Evolutionary conservation across 192 early-diverging fungal genomes (phyloP), one percentile per base, ranked within the genome.

Genomic region (Irineochytrium annulatum): DNA sequence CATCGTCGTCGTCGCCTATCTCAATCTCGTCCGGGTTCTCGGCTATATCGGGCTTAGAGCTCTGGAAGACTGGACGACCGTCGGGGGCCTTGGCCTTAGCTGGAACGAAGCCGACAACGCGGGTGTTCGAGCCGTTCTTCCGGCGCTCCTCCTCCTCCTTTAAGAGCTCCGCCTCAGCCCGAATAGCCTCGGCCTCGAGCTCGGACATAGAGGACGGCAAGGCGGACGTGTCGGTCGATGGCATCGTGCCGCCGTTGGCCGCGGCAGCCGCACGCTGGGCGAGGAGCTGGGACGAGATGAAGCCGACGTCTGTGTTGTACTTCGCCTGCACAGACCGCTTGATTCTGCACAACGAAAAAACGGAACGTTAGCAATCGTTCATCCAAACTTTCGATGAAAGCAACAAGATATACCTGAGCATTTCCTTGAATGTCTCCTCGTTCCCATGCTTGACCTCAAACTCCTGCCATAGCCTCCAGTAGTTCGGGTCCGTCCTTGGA

Each of bases 361-460:
- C 20, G 39, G 17, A 19, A 20, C n/a, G 14, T 33, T 13, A 60
- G 49, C 63, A 22, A 20, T 14, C 13, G 24, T 52, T 54, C 14
- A 0, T 1, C 27, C 8, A 31, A 55, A 46, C 1, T 20, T 13
- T 34, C 27, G 30, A 16, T 31, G 20, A 68, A 59, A 60, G 31
- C 13, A 28, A 30, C n/a, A 57, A 31, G 34, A 68, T 62, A 28
- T 66, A 80, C 57, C 94, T 77, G 43, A 99, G 80, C 94, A 96
- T 96, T 62, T 97, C 95, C 75, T 92, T 94, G 76, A 95, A 97
- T 2, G 95, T 94, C 44, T 97, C 94, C 68, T 99, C 95, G 68
- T 93, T 97, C 31, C 97, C 97, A 61, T 94, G 89, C 58, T 89
- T 84, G 14, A 96, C 92, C 80, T 99, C 97, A 69, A 97, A 99